phyloP scores from a whole-genome alignment of 2,329 filamentous ascomycete species.

The Pleoardoris graminearum region DNA sequence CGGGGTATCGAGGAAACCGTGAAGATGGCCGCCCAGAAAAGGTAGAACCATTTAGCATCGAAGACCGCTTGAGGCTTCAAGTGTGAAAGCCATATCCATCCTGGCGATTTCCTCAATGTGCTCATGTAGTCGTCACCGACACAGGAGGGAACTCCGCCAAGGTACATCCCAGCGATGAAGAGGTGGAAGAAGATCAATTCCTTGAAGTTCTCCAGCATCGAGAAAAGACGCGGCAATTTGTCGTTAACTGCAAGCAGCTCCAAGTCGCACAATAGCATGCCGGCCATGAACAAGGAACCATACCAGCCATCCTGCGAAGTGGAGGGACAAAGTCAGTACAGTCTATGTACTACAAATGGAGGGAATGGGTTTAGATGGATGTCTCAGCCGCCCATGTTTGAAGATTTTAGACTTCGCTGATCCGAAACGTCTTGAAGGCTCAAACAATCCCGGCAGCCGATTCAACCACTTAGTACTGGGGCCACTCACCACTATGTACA shows the following conservation, averaged over 20 bases:
- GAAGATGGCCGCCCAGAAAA: conserved; percentile 63
- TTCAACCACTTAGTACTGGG: no score
- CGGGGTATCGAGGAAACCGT: conserved; percentile 60
- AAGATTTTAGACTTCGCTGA: no score
- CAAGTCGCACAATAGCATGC: conserved; percentile 44
- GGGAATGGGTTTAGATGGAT: no score
- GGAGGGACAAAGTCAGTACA: no score
- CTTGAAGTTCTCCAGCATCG: conserved; percentile 57
- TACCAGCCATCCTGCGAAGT: conserved; percentile 70
- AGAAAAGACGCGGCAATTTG: conserved; percentile 51
- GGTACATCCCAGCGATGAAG: conserved; percentile 57
- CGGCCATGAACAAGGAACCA: conserved; percentile 47
- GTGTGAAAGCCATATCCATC: conserved; percentile 64
- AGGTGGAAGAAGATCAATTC: conserved; percentile 43
- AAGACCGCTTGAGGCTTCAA: conserved; percentile 68
- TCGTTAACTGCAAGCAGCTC: conserved; percentile 36
- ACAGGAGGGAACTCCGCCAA: conserved; percentile 63
- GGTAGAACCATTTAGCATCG: conserved; percentile 70
- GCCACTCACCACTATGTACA: conserved; percentile 68
- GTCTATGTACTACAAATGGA: no score
- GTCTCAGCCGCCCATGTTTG: no score
- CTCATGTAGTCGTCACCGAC: conserved; percentile 49
- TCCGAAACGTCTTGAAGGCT: no score
- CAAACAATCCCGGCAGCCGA: no score
- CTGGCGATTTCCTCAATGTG: conserved; percentile 57